These are phyloP conservation scores for Lachnellula occidentalis DNA, from an alignment of 2,329 filamentous ascomycete genomes.

Conservation along the genomic window DNA sequence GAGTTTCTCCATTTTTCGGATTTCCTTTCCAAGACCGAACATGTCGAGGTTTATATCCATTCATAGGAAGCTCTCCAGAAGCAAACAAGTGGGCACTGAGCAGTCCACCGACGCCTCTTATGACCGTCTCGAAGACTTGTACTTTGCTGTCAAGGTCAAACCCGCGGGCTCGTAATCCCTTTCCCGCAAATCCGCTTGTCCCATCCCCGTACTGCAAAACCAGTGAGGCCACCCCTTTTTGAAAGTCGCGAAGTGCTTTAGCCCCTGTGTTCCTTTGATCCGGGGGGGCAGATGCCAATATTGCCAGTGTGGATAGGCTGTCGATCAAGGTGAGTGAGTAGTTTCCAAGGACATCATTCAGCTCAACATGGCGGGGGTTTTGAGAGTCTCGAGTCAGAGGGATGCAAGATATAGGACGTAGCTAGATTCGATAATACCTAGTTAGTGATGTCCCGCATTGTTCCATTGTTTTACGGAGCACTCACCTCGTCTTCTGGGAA, in stretches of 20 bases:
- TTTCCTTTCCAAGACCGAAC: constrained; percentile 21
- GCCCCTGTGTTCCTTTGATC: constrained; percentile 47
- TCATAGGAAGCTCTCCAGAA: constrained; percentile 81
- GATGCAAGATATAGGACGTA: constrained; percentile 78
- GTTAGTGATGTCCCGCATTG: too few relatives aligned
- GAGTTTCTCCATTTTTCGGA: constrained; percentile 40
- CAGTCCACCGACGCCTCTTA: constrained; percentile 83
- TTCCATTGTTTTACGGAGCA: background rate
- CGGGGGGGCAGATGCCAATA: constrained; percentile 71
- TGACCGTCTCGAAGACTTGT: constrained; percentile 97
- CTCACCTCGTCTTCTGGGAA: constrained; percentile 88
- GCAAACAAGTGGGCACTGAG: constrained; percentile 93
- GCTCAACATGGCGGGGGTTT: constrained; percentile 73
- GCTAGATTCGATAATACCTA: constrained; percentile 36
- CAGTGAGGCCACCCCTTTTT: constrained; percentile 69
- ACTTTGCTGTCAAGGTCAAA: constrained; percentile 98
- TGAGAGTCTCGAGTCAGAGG: constrained; percentile 78
- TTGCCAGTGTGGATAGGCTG: constrained; percentile 88
- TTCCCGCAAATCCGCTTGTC: constrained; percentile 58
- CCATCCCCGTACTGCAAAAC: constrained; percentile 86
- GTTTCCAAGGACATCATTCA: constrained; percentile 95
- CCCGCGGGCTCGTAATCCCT: constrained; percentile 67
- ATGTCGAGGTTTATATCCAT: constrained; percentile 58
- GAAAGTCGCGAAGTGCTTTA: constrained; percentile 68
- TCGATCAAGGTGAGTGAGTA: constrained; percentile 95